Conservation (phyloP, 495 filamentous ascomycete genomes). For the Aspergillus steynii region DNA sequence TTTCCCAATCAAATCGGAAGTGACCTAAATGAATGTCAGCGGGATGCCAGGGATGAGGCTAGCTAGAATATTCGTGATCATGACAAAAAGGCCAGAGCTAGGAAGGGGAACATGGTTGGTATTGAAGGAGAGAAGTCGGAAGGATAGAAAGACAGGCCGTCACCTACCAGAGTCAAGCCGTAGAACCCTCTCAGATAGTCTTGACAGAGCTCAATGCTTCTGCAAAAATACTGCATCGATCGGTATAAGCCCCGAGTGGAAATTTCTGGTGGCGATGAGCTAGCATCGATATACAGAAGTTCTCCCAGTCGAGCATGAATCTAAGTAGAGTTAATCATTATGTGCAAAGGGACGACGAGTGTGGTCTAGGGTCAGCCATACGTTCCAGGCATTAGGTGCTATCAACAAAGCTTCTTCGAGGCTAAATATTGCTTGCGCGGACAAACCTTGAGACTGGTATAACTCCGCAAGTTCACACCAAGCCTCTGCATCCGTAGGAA, state of each 20-base stretch:
- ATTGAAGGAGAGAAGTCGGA: background rate
- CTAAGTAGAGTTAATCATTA: slow-evolving; percentile 39
- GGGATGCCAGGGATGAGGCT: background rate
- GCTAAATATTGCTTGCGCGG: slow-evolving; percentile 80
- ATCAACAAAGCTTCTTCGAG: slow-evolving; percentile 88
- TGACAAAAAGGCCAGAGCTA: too few relatives aligned
- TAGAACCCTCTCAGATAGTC: slow-evolving; percentile 92
- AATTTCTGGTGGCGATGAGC: slow-evolving; percentile 41
- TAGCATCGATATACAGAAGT: slow-evolving; percentile 68
- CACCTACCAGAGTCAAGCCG: slow-evolving; percentile 75
- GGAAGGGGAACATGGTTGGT: background rate
- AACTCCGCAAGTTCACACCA: slow-evolving; percentile 91
- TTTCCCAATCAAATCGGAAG: slow-evolving; percentile 9
- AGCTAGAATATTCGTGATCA: background rate
- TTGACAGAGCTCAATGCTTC: slow-evolving; percentile 91
- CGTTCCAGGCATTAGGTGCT: slow-evolving; percentile 94
- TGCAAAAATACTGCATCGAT: slow-evolving; percentile 77
- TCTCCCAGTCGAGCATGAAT: slow-evolving; percentile 89
- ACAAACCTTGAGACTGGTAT: slow-evolving; percentile 74
- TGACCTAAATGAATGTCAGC: slow-evolving; percentile 13
- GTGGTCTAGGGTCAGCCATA: slow-evolving; percentile 37
- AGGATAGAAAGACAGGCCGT: background rate
- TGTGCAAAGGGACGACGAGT: background rate
- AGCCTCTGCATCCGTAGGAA: slow-evolving; percentile 88
- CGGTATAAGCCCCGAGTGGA: slow-evolving; percentile 59